phyloP scores from a whole-genome alignment of 1,284 basidiomycete species.

The Puccinia horiana region DNA sequence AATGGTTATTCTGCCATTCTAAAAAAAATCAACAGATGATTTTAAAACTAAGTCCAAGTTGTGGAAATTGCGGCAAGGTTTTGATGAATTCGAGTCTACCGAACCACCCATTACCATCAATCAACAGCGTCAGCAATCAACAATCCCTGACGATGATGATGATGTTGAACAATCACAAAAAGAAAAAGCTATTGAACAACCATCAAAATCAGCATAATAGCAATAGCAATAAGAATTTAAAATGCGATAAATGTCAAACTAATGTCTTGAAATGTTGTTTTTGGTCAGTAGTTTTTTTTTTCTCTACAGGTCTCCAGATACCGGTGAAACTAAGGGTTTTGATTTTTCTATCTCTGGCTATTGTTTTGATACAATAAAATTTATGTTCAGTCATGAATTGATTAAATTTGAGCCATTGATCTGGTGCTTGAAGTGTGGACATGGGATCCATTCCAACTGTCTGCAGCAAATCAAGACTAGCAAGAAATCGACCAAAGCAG shows the following conservation, averaged over 20 bases:
- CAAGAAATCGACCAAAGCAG: neutral
- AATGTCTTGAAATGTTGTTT: conserved; percentile 37
- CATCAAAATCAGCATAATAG: conserved; percentile 11
- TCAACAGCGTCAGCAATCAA: neutral
- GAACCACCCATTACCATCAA: conserved; percentile 7
- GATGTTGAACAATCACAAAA: conserved; percentile 29
- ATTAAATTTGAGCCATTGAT: conserved; percentile 35
- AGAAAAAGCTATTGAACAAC: conserved; percentile 29
- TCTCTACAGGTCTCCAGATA: neutral
- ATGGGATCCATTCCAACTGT: conserved; percentile 35
- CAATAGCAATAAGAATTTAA: neutral
- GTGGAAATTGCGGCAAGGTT: conserved; percentile 32
- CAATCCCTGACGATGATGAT: conserved; percentile 26
- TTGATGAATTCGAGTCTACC: conserved; percentile 20
- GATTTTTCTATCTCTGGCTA: neutral
- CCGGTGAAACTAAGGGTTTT: neutral
- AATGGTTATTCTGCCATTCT: neutral
- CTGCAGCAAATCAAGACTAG: neutral
- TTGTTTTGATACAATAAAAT: neutral
- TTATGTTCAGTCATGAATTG: conserved; percentile 21
- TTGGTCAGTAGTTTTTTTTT: conserved; percentile 6
- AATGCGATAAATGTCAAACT: conserved; percentile 25
- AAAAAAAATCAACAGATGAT: conserved; percentile 13
- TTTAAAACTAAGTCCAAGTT: conserved; percentile 24
- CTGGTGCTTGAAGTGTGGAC: conserved; percentile 36